Conservation (phyloP, 495 filamentous ascomycete species). For the Usnea hakonensis region DNA sequence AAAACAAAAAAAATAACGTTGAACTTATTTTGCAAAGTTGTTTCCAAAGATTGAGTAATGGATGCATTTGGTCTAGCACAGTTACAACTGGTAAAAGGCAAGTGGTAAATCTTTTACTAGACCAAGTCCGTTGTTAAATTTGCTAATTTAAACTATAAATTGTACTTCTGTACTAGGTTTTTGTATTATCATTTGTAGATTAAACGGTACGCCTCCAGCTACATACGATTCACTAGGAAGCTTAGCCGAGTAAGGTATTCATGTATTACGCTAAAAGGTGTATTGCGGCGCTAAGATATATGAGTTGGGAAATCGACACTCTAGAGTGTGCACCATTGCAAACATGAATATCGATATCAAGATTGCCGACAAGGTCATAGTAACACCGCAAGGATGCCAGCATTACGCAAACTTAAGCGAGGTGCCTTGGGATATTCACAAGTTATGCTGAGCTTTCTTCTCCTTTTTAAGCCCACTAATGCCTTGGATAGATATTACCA, state of each 20-base stretch:
- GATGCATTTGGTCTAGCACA: slow-evolving; percentile 53
- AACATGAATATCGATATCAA: background rate
- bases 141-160: too few species aligned
- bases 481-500: slow-evolving; percentile 63
- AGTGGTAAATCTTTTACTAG: slow-evolving; percentile 57
- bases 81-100: slow-evolving; percentile 66
- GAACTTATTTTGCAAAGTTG: slow-evolving; percentile 1
- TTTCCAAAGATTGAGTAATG: slow-evolving; percentile 56
- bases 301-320: too few species aligned
- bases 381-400: slow-evolving; percentile 46
- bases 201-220: too few species aligned
- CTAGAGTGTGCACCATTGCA: too few species aligned
- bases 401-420: slow-evolving; percentile 57
- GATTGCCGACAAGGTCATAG: background rate
- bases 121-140: background rate
- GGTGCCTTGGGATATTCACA: slow-evolving; percentile 70
- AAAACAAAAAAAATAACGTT: slow-evolving; percentile 2
- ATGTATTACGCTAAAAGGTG: too few species aligned
- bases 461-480: slow-evolving; percentile 16
- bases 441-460: slow-evolving; percentile 37
- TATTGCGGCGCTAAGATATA: too few species aligned
- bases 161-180: too few species aligned
- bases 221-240: too few species aligned
- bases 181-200: too few species aligned
- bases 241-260: too few species aligned